phyloP scores from a whole-genome alignment of 23 red algal genomes.

The Rhodosorus marinus region DNA sequence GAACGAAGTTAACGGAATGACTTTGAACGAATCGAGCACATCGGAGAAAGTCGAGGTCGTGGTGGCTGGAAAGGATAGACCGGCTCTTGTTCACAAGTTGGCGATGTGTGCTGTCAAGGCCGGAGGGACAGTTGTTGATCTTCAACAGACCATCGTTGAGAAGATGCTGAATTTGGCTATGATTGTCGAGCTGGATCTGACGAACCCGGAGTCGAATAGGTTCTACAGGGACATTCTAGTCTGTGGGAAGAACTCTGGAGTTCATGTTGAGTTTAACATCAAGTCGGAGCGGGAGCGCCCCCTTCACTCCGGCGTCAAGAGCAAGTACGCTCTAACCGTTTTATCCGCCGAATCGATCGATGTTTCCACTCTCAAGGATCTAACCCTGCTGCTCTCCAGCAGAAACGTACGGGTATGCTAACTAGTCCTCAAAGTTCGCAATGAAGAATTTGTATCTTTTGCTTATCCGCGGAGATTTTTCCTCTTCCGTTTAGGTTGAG shows the following conservation, averaged over 20 bases:
- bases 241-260: constrained; percentile 19
- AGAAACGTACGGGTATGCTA: constrained; percentile 15
- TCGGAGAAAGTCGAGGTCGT: constrained; percentile 5
- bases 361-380: not conserved
- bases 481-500: constrained; percentile 26
- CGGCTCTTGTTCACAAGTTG: constrained; percentile 21
- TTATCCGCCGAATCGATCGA: not conserved
- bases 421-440: constrained; percentile 21
- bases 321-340: not conserved
- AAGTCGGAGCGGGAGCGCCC: constrained; percentile 2
- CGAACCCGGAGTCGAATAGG: constrained; percentile 5
- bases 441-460: constrained; percentile 24
- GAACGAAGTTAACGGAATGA: no score
- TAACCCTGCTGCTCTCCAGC: not conserved
- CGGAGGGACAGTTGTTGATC: constrained; percentile 22
- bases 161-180: constrained; percentile 40
- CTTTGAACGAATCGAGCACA: no score
- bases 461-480: constrained; percentile 13
- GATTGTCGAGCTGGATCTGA: constrained; percentile 15
- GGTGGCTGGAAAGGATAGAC: constrained; percentile 40
- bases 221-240: constrained; percentile 32
- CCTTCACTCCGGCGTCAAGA: not conserved
- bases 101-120: constrained; percentile 8
- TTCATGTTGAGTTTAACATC: constrained; percentile 50
- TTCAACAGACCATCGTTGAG: constrained; percentile 53